Percentiles rank a stretch among this genome's conserved stretches.
Evolutionary conservation across 2,329 filamentous ascomycete genomes (phyloP).

Genomic region (Myriosclerotinia duriaeana): DNA sequence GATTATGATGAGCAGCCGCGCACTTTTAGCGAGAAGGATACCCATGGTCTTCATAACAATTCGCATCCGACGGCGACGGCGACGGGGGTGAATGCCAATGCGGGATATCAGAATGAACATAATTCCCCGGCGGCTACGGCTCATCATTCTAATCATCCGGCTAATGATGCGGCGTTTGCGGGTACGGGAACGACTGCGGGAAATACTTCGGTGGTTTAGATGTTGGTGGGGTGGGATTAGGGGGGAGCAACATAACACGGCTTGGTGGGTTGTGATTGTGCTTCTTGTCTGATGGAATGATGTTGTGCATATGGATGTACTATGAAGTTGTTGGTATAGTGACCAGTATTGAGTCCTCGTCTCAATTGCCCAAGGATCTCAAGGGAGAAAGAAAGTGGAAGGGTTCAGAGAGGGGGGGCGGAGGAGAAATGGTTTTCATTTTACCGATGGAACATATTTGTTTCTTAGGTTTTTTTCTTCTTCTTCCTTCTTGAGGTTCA

Average conservation of each 20-base stretch:
- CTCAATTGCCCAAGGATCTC: too few relatives aligned
- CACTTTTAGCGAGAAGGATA: neutral
- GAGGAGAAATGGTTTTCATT: too few relatives aligned
- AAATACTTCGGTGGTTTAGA: neutral
- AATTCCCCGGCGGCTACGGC: neutral
- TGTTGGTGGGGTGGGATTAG: too few relatives aligned
- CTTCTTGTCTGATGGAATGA: neutral
- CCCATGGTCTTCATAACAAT: neutral
- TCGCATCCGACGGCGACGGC: too few relatives aligned
- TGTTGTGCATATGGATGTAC: neutral
- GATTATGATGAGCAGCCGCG: conserved; percentile 13
- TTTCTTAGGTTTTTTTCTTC: neutral
- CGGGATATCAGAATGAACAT: neutral
- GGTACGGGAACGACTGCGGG: neutral
- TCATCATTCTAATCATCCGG: neutral
- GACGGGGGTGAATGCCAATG: neutral
- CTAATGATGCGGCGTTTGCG: neutral
- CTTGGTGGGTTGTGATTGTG: neutral
- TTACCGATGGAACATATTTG: too few relatives aligned
- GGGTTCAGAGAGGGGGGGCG: neutral
- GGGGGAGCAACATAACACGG: too few relatives aligned
- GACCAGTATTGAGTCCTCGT: neutral
- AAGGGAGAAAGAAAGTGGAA: neutral
- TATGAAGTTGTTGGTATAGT: neutral
- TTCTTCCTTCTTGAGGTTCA: neutral